These are phyloP conservation scores for Backusella sp. DNA, from an alignment of 192 early-diverging fungal species.

Conservation along the genomic window DNA sequence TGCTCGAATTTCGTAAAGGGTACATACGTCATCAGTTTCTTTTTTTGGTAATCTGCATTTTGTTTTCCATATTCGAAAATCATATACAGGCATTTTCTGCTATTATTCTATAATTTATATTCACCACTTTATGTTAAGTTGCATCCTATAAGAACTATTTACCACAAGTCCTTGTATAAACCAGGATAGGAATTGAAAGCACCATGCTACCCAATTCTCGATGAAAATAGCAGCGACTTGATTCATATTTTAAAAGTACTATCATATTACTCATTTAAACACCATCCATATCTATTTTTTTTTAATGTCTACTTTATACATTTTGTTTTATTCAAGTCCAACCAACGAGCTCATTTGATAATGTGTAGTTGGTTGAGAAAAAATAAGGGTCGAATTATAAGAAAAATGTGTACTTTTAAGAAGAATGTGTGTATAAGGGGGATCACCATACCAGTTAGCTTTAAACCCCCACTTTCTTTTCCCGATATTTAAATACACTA, in stretches of 20 bases:
- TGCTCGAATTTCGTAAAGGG: background rate
- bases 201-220: background rate
- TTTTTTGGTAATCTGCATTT: background rate
- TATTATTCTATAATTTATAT: too few relatives aligned
- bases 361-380: background rate
- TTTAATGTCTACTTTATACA: background rate
- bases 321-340: conserved; percentile 1
- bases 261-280: too few relatives aligned
- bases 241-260: too few relatives aligned
- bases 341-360: background rate
- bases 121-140: too few relatives aligned
- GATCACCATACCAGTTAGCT: background rate
- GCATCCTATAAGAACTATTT: too few relatives aligned
- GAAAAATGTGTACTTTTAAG: background rate
- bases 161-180: too few relatives aligned
- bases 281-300: background rate
- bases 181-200: too few relatives aligned
- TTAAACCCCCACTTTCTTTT: background rate
- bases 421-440: background rate
- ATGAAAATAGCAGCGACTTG: too few relatives aligned
- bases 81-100: background rate
- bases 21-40: background rate
- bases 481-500: conserved; percentile 1
- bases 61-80: background rate
- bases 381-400: background rate